These are phyloP conservation scores for Tulasnella sp. DNA, from an alignment of 768 basidiomycete species.

Conservation along the genomic window DNA sequence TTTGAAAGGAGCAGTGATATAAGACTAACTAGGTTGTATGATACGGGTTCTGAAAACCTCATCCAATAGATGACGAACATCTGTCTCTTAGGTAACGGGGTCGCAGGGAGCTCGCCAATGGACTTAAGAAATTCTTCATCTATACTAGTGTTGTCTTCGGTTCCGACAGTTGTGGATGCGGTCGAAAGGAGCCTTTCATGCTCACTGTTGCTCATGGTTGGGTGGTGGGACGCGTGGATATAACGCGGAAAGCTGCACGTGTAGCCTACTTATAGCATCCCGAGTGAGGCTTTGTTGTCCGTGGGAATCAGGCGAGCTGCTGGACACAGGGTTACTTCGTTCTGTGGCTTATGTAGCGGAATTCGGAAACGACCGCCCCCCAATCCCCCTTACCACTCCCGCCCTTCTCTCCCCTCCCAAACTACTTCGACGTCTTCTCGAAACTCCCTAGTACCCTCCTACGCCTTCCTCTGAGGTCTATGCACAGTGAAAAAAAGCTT, in stretches of 20 bases:
- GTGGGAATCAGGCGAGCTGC: too few relatives aligned
- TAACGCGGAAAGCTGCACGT: constrained; percentile 25
- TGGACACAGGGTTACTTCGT: too few relatives aligned
- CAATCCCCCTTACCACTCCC: too few relatives aligned
- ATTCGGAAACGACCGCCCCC: too few relatives aligned
- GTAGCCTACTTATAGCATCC: not conserved
- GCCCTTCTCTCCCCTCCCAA: too few relatives aligned
- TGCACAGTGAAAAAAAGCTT: too few relatives aligned
- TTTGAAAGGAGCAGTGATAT: not conserved
- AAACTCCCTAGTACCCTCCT: too few relatives aligned
- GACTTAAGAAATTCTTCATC: constrained; percentile 44
- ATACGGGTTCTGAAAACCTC: constrained; percentile 36
- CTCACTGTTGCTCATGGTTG: not conserved
- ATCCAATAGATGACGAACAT: constrained; percentile 35
- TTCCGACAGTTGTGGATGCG: not conserved
- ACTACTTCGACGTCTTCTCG: too few relatives aligned
- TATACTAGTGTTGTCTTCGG: constrained; percentile 37
- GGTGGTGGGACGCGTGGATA: not conserved
- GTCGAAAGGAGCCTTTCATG: not conserved
- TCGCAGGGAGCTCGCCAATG: not conserved
- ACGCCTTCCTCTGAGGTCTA: too few relatives aligned
- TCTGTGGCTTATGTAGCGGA: too few relatives aligned
- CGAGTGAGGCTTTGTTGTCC: too few relatives aligned
- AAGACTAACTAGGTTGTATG: constrained; percentile 31
- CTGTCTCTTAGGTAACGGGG: constrained; percentile 37